Conservation (phyloP, 768 basidiomycete species). For the Sistotremastrum suecicum region DNA sequence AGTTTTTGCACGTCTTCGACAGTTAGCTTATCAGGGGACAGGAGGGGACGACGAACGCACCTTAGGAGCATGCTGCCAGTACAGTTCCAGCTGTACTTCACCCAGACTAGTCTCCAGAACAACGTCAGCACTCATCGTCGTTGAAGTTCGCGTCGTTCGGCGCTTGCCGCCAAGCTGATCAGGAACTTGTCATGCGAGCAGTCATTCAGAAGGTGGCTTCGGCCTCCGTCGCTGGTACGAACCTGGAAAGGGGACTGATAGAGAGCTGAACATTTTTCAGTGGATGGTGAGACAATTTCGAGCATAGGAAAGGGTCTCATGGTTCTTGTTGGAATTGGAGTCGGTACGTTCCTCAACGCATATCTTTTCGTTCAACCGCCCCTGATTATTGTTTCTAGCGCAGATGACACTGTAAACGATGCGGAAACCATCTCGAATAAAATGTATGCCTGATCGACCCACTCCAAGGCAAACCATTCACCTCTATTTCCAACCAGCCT, state of each 20-base stretch:
- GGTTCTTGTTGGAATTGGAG: constrained; percentile 82
- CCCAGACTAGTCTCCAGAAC: constrained; percentile 74
- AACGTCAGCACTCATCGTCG: constrained; percentile 33
- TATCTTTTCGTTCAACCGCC: constrained; percentile 3
- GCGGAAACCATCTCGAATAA: constrained; percentile 63
- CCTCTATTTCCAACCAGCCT: constrained; percentile 30
- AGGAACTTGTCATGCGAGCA: constrained; percentile 48
- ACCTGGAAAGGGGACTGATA: neutral
- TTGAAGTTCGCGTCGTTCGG: constrained; percentile 1
- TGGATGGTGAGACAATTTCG: constrained; percentile 67
- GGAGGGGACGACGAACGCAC: constrained; percentile 15
- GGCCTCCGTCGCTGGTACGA: constrained; percentile 71
- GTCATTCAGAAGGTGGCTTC: constrained; percentile 72
- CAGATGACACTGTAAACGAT: constrained; percentile 75
- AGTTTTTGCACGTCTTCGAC: constrained; percentile 84
- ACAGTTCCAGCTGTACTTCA: constrained; percentile 81
- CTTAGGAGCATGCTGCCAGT: constrained; percentile 83
- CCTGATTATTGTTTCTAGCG: constrained; percentile 13
- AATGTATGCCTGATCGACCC: constrained; percentile 37
- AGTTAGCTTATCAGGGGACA: constrained; percentile 7
- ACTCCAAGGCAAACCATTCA: constrained; percentile 2
- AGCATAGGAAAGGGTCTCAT: constrained; percentile 75
- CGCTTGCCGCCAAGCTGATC: neutral
- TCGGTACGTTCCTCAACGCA: constrained; percentile 32
- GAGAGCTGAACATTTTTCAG: constrained; percentile 23